These are phyloP conservation scores for Tetracladium setigerum DNA, from an alignment of 495 filamentous ascomycete genomes.

Conservation along the genomic window DNA sequence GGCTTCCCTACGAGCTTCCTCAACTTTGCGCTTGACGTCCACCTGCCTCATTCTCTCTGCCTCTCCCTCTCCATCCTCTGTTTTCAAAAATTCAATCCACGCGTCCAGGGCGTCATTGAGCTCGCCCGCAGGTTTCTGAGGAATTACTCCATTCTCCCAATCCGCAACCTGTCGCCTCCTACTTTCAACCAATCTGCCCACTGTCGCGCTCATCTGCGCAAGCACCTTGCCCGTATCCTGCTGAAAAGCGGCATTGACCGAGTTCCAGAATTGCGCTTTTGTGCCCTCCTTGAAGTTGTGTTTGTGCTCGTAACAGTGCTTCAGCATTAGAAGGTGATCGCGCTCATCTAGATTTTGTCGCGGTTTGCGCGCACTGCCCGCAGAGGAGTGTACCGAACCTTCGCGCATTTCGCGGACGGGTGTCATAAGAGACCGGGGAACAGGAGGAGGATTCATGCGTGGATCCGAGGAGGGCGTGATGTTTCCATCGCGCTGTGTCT, in stretches of 20 bases:
- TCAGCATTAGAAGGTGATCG: slow-evolving; percentile 22
- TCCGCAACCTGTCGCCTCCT: slow-evolving; percentile 21
- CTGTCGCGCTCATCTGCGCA: slow-evolving; percentile 23
- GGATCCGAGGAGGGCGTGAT: slow-evolving; percentile 16
- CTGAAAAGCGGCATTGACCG: slow-evolving; percentile 20
- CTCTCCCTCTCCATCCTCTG: slow-evolving; percentile 20
- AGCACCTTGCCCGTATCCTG: slow-evolving; percentile 19
- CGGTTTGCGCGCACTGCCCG: slow-evolving; percentile 18
- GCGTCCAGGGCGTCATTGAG: slow-evolving; percentile 17
- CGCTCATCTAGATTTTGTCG: slow-evolving; percentile 22
- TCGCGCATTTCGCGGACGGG: slow-evolving; percentile 21
- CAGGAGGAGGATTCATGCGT: slow-evolving; percentile 21
- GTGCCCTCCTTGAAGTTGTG: slow-evolving; percentile 20
- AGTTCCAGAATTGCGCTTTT: slow-evolving; percentile 21
- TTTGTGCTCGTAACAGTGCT: slow-evolving; percentile 19
- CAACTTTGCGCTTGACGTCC: slow-evolving; percentile 14
- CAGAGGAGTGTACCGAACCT: slow-evolving; percentile 13
- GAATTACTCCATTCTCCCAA: slow-evolving; percentile 22
- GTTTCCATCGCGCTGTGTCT: slow-evolving; percentile 8
- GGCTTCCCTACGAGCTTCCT: slow-evolving; percentile 20
- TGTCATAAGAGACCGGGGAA: slow-evolving; percentile 18
- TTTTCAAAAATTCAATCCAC: slow-evolving; percentile 22
- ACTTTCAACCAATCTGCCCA: slow-evolving; percentile 19
- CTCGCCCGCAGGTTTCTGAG: slow-evolving; percentile 19
- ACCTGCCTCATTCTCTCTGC: slow-evolving; percentile 23